Base-by-base conservation (phyloP, 2,329 filamentous ascomycete species). In the Ceratocystiopsis sp. region DNA sequence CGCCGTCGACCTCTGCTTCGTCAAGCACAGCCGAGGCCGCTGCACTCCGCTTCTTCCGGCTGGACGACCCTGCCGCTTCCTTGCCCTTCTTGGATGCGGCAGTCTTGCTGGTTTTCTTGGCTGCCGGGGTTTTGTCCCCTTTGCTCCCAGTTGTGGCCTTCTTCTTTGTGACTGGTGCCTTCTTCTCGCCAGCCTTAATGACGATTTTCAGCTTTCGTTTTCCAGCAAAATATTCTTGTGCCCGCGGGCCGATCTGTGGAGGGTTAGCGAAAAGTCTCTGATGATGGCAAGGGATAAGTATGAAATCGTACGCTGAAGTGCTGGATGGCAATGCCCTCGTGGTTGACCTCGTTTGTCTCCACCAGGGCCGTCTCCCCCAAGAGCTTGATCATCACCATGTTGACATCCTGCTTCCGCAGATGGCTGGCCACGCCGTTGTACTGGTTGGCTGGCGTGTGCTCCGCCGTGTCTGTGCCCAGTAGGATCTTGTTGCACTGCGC, bases 401-500 rank as follows among this genome's bases (percentile, higher is more conserved):
- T 82, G 13, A 86, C 70, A 54, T 93, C 84, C 34, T 78, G 75
- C 53, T 80, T 76, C 45, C 80, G 78, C 51, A 93, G 62, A 15
- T 73, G 65, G 48, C 71, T 75, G 14, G 82, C 86, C 37, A 71
- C 68, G 14, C 84, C 85, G 57, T 76, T 78, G 45, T 78, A 72
- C 16, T 71, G 60, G 4, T 63, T 55, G 3, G 64, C 54, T 14
- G 69, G 64, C 36, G 73, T 69, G 37, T 73, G 64, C 45, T 73
- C 72, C 46, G 73, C 74, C 45, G 67, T 72, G 47, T 69, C 73
- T 45, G 71, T 76, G 8, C 87, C 91, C 49, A 80, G 71, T 50
- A 95, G 74, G 34, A 93, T 71, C 53, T 95, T 86, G n/a, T 84
- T 75, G 56, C 84, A 87, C 55, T 93, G 80, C 15, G 78, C 68